A percentile compares a stretch with the other conserved stretches of the same genome.
Evolutionary conservation across 1,139 yeast species (phyloP).

Genomic region (Zygosaccharomyces pseudobailii): DNA sequence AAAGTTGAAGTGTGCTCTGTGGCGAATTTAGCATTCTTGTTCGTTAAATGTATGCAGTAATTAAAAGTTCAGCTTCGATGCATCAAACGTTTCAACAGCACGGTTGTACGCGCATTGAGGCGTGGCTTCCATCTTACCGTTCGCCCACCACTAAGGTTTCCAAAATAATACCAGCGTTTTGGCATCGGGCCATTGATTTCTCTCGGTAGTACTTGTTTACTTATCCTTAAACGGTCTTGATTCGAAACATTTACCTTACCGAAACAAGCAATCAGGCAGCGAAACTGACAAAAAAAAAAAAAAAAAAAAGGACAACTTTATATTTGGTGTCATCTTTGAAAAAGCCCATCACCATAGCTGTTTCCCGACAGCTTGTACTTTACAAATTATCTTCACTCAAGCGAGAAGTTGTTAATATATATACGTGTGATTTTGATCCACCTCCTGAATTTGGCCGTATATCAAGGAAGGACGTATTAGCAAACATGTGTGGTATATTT

Average conservation of each 20-base stretch:
- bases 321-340: neutral
- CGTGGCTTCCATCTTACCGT: neutral
- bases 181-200: neutral
- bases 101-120: neutral
- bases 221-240: slow-evolving; percentile 1
- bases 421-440: neutral
- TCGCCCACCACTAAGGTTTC: neutral
- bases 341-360: neutral
- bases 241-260: slow-evolving; percentile 4
- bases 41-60: neutral
- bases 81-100: neutral
- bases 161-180: neutral
- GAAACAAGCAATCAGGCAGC: slow-evolving; percentile 2
- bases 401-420: neutral
- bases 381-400: no score
- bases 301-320: neutral
- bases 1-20: neutral
- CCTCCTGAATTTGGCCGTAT: neutral
- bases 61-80: neutral
- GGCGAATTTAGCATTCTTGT: neutral
- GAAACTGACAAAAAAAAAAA: slow-evolving; percentile 1
- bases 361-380: neutral
- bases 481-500: slow-evolving; percentile 78
- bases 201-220: slow-evolving; percentile 1
- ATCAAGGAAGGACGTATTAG: neutral